Conservation (phyloP, 2,329 filamentous ascomycete species). For the Fusarium nurragi region DNA sequence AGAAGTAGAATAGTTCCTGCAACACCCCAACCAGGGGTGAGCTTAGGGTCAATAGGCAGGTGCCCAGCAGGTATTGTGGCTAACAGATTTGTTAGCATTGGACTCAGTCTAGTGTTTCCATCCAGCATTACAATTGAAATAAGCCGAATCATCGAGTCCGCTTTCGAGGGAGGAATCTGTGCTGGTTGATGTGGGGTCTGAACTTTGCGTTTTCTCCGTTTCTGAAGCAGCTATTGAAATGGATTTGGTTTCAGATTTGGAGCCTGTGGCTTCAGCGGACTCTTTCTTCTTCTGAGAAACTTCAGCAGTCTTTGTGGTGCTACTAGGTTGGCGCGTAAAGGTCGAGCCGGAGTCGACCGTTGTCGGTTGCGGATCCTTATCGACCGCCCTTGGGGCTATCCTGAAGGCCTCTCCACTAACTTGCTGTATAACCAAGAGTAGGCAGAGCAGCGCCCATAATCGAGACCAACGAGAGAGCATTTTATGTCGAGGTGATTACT, state of each 20-base stretch:
- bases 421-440: constrained; percentile 52
- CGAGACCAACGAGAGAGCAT: constrained; percentile 51
- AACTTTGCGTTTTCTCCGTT: constrained; percentile 18
- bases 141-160: constrained; percentile 45
- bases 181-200: constrained; percentile 32
- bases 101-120: not conserved
- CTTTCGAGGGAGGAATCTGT: constrained; percentile 31
- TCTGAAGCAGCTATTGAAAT: constrained; percentile 26
- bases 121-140: constrained; percentile 49
- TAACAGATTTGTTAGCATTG: constrained; percentile 38
- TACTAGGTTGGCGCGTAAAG: constrained; percentile 17
- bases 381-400: constrained; percentile 50
- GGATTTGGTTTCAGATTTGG: constrained; percentile 16
- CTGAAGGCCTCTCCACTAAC: constrained; percentile 49
- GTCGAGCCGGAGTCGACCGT: constrained; percentile 19
- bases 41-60: constrained; percentile 75
- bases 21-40: constrained; percentile 85
- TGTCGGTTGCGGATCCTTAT: constrained; percentile 19
- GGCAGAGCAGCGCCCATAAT: constrained; percentile 52
- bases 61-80: constrained; percentile 59
- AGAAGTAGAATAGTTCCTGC: constrained; percentile 79
- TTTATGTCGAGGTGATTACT: constrained; percentile 14
- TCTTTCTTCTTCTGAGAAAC: constrained; percentile 24
- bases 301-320: constrained; percentile 24
- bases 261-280: constrained; percentile 2